A percentile compares a stretch with the other conserved stretches of the same genome.
phyloP scores from a whole-genome alignment of 345 rosid genomes.

The Linum trigynum region DNA sequence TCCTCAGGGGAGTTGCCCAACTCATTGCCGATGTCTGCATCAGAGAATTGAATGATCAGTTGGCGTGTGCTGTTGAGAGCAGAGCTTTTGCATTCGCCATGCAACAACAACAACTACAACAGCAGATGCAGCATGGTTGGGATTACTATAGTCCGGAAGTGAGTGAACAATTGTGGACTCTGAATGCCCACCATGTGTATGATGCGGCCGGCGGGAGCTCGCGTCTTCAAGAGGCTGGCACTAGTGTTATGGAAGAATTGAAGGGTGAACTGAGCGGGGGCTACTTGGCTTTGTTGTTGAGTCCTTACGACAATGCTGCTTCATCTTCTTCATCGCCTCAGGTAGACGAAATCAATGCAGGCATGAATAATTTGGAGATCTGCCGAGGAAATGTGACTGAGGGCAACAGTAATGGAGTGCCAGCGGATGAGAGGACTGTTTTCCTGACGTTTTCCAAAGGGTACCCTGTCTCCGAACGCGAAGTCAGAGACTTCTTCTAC shows the following conservation, averaged over 20 bases:
- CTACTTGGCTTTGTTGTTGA: background rate
- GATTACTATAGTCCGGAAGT: too few species aligned
- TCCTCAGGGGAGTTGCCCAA: conserved; percentile 20
- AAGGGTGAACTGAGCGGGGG: background rate
- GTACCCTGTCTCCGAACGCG: conserved; percentile 46
- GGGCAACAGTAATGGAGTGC: conserved; percentile 4
- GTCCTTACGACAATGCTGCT: background rate
- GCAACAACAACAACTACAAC: too few species aligned
- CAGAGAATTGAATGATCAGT: conserved; percentile 44
- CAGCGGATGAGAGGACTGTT: conserved; percentile 41
- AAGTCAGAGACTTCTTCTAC: conserved; percentile 43
- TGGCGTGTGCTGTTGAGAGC: background rate
- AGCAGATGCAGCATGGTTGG: too few species aligned
- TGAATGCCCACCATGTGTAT: too few species aligned
- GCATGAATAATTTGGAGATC: conserved; percentile 2
- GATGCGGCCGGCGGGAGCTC: background rate
- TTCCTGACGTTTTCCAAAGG: conserved; percentile 77
- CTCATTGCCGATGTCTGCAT: conserved; percentile 32
- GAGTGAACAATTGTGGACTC: too few species aligned
- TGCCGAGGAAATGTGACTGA: background rate
- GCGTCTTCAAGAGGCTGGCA: background rate
- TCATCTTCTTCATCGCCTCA: background rate
- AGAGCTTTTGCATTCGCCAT: background rate
- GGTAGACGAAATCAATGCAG: conserved; percentile 11
- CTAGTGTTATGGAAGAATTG: background rate